Evolutionary conservation across 1,284 basidiomycete species (phyloP).

Genomic region (Vanrija humicola): DNA sequence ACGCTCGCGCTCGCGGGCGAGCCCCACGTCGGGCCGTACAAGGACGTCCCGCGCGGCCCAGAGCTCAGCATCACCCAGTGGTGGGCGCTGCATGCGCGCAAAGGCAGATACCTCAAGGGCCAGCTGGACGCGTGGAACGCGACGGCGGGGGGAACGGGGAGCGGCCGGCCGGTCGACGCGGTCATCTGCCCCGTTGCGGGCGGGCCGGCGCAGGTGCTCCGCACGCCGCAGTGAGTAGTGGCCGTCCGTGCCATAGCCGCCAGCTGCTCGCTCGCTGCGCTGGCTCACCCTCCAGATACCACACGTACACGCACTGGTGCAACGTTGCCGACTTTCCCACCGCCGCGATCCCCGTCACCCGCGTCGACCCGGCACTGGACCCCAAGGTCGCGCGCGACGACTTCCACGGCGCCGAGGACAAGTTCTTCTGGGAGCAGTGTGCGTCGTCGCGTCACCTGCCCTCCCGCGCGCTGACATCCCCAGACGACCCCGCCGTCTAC

Average conservation of each 20-base stretch:
- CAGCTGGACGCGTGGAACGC: constrained; percentile 59
- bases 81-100: constrained; percentile 36
- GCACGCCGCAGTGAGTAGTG: constrained; percentile 47
- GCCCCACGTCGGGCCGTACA: constrained; percentile 17
- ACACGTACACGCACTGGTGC: constrained; percentile 55
- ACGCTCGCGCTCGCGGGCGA: constrained; percentile 29
- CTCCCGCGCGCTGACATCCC: too few relatives aligned
- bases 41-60: constrained; percentile 1
- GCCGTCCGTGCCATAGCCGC: too few relatives aligned
- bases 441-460: too few relatives aligned
- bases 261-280: too few relatives aligned
- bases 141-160: constrained; percentile 50
- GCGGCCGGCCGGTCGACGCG: constrained; percentile 57
- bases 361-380: constrained; percentile 57
- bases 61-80: constrained; percentile 25
- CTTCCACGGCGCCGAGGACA: constrained; percentile 55
- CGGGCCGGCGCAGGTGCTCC: constrained; percentile 56
- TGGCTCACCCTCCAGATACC: too few relatives aligned
- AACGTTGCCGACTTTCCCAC: constrained; percentile 59
- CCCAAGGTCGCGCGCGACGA: constrained; percentile 49
- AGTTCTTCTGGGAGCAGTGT: constrained; percentile 56
- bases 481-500: constrained; percentile 58
- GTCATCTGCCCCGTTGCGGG: constrained; percentile 57
- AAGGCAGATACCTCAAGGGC: constrained; percentile 51
- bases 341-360: constrained; percentile 57